Conservation (phyloP, 2,329 filamentous ascomycete genomes). For the Graphilbum sp. region DNA sequence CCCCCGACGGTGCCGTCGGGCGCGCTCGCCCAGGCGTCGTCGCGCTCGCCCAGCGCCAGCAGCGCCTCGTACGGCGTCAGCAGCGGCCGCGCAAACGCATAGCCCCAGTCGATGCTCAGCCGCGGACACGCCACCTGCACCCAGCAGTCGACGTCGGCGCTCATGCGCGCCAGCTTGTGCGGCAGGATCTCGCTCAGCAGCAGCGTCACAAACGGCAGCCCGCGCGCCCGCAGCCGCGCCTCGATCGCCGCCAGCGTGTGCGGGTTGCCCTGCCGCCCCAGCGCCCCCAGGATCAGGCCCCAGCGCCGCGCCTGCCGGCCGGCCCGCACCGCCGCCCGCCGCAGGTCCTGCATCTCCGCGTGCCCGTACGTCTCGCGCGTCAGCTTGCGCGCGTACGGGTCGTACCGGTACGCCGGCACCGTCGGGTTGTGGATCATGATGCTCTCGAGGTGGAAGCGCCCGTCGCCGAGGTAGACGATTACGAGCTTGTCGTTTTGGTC, state of each 20-base stretch:
- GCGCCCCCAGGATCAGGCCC: conserved; percentile 84
- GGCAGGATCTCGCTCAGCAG: conserved; percentile 93
- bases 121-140: conserved; percentile 96
- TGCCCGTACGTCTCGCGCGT: conserved; percentile 88
- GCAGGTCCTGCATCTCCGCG: conserved; percentile 71
- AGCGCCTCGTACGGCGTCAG: conserved; percentile 92
- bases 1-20: conserved; percentile 41
- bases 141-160: conserved; percentile 81
- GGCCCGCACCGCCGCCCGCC: conserved; percentile 57
- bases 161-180: conserved; percentile 83
- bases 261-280: conserved; percentile 90
- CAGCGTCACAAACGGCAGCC: conserved; percentile 70
- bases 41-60: conserved; percentile 63
- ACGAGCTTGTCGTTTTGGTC: conserved; percentile 45
- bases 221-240: conserved; percentile 49
- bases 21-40: conserved; percentile 42
- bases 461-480: conserved; percentile 81
- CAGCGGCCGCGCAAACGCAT: conserved; percentile 78
- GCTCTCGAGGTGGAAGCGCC: conserved; percentile 89
- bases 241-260: conserved; percentile 84
- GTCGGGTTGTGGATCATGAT: conserved; percentile 97
- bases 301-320: conserved; percentile 60
- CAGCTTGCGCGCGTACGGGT: conserved; percentile 84
- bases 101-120: conserved; percentile 96
- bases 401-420: conserved; percentile 86